Percentiles rank a stretch among this genome's conserved stretches.
These are phyloP conservation scores for Eudorina sp. DNA, from an alignment of 139 green algal genomes.

Conservation along the genomic window DNA sequence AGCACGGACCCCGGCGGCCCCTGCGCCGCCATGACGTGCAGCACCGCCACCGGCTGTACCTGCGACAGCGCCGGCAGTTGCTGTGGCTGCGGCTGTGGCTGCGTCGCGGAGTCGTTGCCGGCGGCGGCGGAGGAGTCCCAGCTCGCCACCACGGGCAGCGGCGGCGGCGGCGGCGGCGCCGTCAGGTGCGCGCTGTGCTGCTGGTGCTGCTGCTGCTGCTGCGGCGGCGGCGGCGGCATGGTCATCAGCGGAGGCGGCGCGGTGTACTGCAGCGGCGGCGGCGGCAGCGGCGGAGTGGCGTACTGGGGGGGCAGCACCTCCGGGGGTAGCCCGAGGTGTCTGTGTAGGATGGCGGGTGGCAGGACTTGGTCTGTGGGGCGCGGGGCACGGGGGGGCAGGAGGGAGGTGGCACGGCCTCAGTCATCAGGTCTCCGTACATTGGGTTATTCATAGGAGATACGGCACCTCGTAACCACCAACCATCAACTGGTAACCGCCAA, in stretches of 20 bases:
- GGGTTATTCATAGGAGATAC: too few species aligned
- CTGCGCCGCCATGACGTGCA: too few species aligned
- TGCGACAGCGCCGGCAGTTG: too few species aligned
- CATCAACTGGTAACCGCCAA: too few species aligned
- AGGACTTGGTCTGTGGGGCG: constrained; percentile 2
- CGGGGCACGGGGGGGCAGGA: not conserved
- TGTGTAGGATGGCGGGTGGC: constrained; percentile 35
- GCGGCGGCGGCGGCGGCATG: not conserved
- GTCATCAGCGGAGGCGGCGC: not conserved
- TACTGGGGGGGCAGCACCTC: constrained; percentile 18
- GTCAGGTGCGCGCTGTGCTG: not conserved
- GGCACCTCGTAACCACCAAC: too few species aligned
- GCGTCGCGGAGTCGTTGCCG: too few species aligned
- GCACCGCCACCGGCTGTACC: too few species aligned
- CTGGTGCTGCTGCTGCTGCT: not conserved
- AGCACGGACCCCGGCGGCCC: not conserved
- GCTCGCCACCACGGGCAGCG: not conserved
- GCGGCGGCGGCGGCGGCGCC: not conserved
- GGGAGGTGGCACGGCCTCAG: not conserved
- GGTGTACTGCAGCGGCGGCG: not conserved
- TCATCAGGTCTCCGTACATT: too few species aligned
- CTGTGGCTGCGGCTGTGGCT: too few species aligned
- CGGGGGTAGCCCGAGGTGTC: constrained; percentile 12
- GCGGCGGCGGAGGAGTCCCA: not conserved
- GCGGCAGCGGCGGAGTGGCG: not conserved